Conservation (phyloP, 345 rosid species). For the Moricandia moricandioides region DNA sequence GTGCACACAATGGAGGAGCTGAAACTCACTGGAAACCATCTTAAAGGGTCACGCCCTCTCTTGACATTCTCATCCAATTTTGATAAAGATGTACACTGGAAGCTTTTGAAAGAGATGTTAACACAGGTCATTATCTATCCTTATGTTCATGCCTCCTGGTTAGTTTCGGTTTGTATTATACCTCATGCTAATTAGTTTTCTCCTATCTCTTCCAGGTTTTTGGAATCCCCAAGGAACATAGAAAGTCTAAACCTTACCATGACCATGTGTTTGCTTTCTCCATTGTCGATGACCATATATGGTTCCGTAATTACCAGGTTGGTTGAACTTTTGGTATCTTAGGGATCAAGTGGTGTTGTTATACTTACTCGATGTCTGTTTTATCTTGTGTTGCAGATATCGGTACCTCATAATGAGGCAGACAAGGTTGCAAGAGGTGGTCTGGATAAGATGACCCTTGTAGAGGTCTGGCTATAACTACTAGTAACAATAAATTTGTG, state of each 20-base stretch:
- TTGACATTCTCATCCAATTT: conserved; percentile 85
- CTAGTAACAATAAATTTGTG: background rate
- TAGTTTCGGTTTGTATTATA: background rate
- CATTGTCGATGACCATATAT: conserved; percentile 88
- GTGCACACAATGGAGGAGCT: conserved; percentile 97
- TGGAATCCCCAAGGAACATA: conserved; percentile 87
- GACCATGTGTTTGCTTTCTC: conserved; percentile 97
- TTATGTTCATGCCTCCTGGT: background rate
- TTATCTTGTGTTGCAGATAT: conserved; percentile 67
- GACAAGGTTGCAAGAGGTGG: conserved; percentile 87
- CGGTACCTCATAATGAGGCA: conserved; percentile 89
- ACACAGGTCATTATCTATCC: conserved; percentile 47
- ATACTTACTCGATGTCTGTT: no score
- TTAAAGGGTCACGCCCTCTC: conserved; percentile 81
- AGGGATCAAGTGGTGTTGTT: background rate
- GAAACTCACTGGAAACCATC: conserved; percentile 94
- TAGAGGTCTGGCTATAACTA: conserved; percentile 56
- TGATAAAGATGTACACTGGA: conserved; percentile 85
- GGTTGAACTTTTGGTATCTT: conserved; percentile 19
- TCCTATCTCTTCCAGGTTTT: conserved; percentile 49
- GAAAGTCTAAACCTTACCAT: conserved; percentile 90
- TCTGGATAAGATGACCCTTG: conserved; percentile 89
- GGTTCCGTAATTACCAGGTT: conserved; percentile 99
- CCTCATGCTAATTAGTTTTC: background rate
- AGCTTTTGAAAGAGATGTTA: conserved; percentile 86